Percentiles rank a stretch among this genome's conserved stretches.
Evolutionary conservation across 2,329 filamentous ascomycete genomes (phyloP).

Genomic region (Aureobasidium uvarum): DNA sequence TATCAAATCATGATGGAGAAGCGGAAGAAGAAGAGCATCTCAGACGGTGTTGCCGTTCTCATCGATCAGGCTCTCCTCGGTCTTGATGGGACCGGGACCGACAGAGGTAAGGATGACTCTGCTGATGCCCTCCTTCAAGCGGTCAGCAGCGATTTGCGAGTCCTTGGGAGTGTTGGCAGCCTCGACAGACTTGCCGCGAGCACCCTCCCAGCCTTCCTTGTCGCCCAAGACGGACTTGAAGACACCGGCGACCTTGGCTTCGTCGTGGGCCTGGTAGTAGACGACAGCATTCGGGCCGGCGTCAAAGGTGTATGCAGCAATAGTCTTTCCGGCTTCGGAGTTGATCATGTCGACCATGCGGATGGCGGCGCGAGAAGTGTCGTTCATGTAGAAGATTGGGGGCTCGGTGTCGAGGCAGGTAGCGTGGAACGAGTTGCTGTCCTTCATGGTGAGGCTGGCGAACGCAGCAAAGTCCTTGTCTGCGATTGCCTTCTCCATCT

Average conservation of each 20-base stretch:
- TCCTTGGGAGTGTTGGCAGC: conserved; percentile 55
- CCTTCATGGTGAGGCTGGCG: conserved; percentile 88
- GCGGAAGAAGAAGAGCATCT: neutral
- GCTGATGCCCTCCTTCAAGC: conserved; percentile 74
- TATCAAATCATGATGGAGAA: conserved; percentile 17
- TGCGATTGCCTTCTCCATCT: conserved; percentile 79
- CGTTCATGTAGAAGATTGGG: conserved; percentile 98
- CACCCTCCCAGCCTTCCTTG: conserved; percentile 68
- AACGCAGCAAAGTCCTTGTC: conserved; percentile 81
- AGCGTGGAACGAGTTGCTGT: conserved; percentile 96
- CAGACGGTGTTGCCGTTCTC: conserved; percentile 55
- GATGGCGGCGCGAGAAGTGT: conserved; percentile 83
- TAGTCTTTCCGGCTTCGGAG: conserved; percentile 67
- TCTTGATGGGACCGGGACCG: conserved; percentile 81
- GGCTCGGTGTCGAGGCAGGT: conserved; percentile 93
- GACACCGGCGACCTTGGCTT: conserved; percentile 68
- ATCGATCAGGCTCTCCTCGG: conserved; percentile 71
- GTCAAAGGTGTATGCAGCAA: conserved; percentile 94
- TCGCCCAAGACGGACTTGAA: conserved; percentile 66
- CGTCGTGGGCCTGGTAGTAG: conserved; percentile 84
- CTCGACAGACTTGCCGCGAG: conserved; percentile 54
- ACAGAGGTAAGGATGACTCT: conserved; percentile 89
- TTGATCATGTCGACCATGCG: conserved; percentile 89
- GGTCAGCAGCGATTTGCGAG: conserved; percentile 58
- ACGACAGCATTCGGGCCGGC: conserved; percentile 96